phyloP scores from a whole-genome alignment of 495 filamentous ascomycete species.

The Entonaema liquescens region DNA sequence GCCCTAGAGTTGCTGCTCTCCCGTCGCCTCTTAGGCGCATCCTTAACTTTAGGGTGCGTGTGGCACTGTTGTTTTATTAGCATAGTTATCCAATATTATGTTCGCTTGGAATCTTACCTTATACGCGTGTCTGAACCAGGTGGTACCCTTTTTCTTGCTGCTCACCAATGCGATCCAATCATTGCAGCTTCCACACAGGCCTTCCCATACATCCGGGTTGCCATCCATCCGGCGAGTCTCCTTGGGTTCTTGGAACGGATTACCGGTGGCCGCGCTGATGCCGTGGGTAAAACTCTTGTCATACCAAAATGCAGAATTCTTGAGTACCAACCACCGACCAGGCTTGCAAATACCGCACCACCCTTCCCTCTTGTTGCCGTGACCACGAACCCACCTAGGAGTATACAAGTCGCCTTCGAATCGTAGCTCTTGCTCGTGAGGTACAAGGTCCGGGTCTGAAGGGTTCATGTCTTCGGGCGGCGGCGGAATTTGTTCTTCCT shows the following conservation, averaged over 20 bases:
- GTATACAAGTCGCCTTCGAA: slow-evolving; percentile 83
- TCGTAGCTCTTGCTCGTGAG: slow-evolving; percentile 78
- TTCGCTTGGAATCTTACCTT: slow-evolving; percentile 63
- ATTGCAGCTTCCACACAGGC: slow-evolving; percentile 76
- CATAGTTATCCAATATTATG: background rate
- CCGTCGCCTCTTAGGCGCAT: slow-evolving; percentile 73
- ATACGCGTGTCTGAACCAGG: slow-evolving; percentile 85
- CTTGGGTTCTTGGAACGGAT: slow-evolving; percentile 74
- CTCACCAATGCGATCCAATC: slow-evolving; percentile 82
- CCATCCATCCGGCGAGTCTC: slow-evolving; percentile 77
- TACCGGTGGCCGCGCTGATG: slow-evolving; percentile 79
- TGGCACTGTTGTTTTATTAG: slow-evolving; percentile 65
- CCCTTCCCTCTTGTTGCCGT: slow-evolving; percentile 82
- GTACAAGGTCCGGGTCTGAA: slow-evolving; percentile 70
- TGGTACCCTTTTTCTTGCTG: slow-evolving; percentile 87
- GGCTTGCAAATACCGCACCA: slow-evolving; percentile 88
- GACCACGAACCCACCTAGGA: slow-evolving; percentile 78
- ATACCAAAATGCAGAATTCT: slow-evolving; percentile 88
- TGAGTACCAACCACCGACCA: slow-evolving; percentile 80
- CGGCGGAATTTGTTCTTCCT: slow-evolving; percentile 71
- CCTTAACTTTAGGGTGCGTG: slow-evolving; percentile 76
- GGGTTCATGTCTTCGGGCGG: slow-evolving; percentile 80
- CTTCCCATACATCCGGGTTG: slow-evolving; percentile 84
- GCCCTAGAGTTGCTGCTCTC: slow-evolving; percentile 65
- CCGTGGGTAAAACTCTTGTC: slow-evolving; percentile 85